Evolutionary conservation across 2,329 filamentous ascomycete species (phyloP), one percentile per base, ranked within the genome.

Genomic region (Ustilaginoidea virens): DNA sequence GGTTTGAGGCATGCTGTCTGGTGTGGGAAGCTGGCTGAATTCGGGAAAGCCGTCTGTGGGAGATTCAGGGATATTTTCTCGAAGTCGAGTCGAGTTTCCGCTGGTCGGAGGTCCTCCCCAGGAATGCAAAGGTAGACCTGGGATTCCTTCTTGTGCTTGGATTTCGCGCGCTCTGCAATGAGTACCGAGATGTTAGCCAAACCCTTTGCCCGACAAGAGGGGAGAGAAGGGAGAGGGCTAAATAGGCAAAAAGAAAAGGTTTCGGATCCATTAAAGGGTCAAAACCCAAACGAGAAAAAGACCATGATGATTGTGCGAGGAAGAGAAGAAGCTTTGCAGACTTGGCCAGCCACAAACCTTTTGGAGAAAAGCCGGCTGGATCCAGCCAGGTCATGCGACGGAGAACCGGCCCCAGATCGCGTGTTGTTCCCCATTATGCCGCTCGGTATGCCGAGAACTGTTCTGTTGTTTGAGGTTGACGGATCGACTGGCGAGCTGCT

Each of bases 61-160:
- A 20, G 87, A 94, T 58, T 98, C 90, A 38, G 87, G 86, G 36
- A 98, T 96, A 40, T 87, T 94, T 60, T 96, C 90, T 47, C 90
- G 82, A 29, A 98, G 69, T 42, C 90, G 90, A 23, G 87, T 94
- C 13, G 87, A 94, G 54, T 93, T 87, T 39, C 87, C 90, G 52
- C 87, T 94, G 32, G 87, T 93, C 27, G 90, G 87, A 40, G 90
- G 87, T 8, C 90, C 87, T 65, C 85, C 85, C 90, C 90, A 96
- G 24, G 79, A 77, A 47, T 76, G 73, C 29, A 77, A 55, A 53
- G 64, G 66, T 45, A 70, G 66, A 47, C 65, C 76, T 49, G 63
- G 60, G 28, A 93, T 66, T 29, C 86, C 86, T 67, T 96, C 87
- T 59, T 94, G 86, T 31, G 86, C 86, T 60, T 96, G 87, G 37